phyloP scores from a whole-genome alignment of 2,329 filamentous ascomycete species.

The Sporothrix brunneoviolacea region DNA sequence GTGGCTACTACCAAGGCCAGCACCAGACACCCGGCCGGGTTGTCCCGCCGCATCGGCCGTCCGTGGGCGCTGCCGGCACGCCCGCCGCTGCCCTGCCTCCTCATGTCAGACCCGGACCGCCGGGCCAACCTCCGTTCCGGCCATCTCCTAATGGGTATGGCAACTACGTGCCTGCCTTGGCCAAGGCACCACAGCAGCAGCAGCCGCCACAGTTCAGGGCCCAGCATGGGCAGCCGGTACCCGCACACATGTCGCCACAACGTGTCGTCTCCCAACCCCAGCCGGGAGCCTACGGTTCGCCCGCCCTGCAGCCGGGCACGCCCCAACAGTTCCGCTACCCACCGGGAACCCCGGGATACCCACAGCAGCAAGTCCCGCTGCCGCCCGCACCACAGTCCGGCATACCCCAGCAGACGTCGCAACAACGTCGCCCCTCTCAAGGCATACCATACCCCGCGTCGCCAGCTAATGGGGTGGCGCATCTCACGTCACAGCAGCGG shows the following conservation, averaged over 20 bases:
- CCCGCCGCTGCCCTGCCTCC: constrained; percentile 24
- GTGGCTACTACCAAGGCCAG: constrained; percentile 29
- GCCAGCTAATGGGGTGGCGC: constrained; percentile 38
- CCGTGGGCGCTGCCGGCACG: constrained; percentile 23
- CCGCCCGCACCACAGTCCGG: constrained; percentile 21
- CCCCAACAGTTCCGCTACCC: constrained; percentile 35
- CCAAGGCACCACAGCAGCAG: constrained; percentile 45
- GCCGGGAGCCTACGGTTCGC: constrained; percentile 30
- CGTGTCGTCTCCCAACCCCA: constrained; percentile 26
- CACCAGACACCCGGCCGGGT: constrained; percentile 35
- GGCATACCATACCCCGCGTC: constrained; percentile 27
- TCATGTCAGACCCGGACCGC: constrained; percentile 20
- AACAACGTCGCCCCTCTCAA: constrained; percentile 19
- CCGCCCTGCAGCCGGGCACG: constrained; percentile 33
- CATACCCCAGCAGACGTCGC: constrained; percentile 23
- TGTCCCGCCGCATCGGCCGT: constrained; percentile 34
- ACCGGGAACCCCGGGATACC: constrained; percentile 14
- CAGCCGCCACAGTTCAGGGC: constrained; percentile 41
- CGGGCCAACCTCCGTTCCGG: constrained; percentile 36
- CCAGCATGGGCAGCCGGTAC: constrained; percentile 27
- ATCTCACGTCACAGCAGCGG: constrained; percentile 33
- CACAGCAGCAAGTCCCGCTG: constrained; percentile 11
- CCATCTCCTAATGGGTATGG: constrained; percentile 40
- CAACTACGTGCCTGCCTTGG: constrained; percentile 43
- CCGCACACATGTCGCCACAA: constrained; percentile 15